Evolutionary conservation across 2,329 filamentous ascomycete species (phyloP).

Genomic region (Didymella keratinophila): DNA sequence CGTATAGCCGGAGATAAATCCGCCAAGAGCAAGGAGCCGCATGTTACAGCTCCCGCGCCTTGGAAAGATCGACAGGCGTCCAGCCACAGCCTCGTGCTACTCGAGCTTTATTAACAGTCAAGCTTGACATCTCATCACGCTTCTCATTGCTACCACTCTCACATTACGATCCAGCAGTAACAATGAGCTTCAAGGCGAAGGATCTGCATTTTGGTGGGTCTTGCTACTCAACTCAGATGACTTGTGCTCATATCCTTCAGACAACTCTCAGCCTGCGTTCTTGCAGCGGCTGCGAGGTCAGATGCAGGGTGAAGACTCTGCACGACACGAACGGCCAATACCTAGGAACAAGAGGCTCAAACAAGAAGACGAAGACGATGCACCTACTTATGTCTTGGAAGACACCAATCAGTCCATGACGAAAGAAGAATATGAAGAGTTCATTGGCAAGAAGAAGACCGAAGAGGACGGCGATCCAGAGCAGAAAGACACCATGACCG

Average conservation of each 20-base stretch:
- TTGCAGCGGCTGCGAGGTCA: conserved; percentile 59
- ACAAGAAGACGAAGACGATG: conserved; percentile 75
- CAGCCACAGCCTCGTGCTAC: conserved; percentile 17
- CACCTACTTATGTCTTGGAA: conserved; percentile 77
- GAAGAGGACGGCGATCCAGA: conserved; percentile 19
- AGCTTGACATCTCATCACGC: neutral
- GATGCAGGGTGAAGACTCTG: conserved; percentile 60
- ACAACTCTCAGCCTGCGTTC: conserved; percentile 60
- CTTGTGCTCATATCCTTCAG: conserved; percentile 52
- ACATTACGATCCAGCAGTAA: neutral
- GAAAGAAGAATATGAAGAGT: conserved; percentile 59
- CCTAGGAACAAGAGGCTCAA: conserved; percentile 56
- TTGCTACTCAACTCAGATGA: conserved; percentile 21
- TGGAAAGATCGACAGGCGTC: conserved; percentile 22
- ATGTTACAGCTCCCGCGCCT: conserved; percentile 9
- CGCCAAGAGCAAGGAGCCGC: conserved; percentile 26
- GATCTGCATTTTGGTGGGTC: conserved; percentile 69
- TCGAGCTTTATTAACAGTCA: conserved; percentile 7
- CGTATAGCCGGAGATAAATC: conserved; percentile 17
- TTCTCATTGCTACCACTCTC: neutral
- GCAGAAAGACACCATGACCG: conserved; percentile 14
- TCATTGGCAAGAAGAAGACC: conserved; percentile 46
- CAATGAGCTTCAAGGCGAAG: conserved; percentile 69
- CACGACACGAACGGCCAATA: conserved; percentile 55
- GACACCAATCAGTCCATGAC: conserved; percentile 69